Evolutionary conservation across 176 grass and related monocot genomes (phyloP), one percentile per base, ranked within the genome.

Genomic region (Hsuehochloa calcarea): DNA sequence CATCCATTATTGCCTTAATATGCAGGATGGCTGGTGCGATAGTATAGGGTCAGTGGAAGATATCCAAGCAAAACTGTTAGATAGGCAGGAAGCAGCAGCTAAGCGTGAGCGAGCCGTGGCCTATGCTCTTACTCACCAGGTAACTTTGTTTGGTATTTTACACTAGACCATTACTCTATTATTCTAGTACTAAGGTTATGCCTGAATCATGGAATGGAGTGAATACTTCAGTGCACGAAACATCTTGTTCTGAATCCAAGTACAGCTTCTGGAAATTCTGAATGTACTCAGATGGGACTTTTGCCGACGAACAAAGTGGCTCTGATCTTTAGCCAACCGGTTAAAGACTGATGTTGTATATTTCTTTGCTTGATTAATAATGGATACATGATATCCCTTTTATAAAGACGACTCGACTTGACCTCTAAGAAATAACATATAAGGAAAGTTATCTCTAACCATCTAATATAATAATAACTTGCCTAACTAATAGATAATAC

Each of bases 1-100:
- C 40, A 65, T 72, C 11, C 45, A 81, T 64, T 31, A 40, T 61
- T 65, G 43, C 77, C 82, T 82, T 79, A 74, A 77, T 88, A 82
- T 93, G 69, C 80, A 96, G 96, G 93, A 95, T 88, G 88, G 91
- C 31, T 98, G 96, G 96, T 98, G 96, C 82, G 96, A 98, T 80
- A 95, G 77, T 82, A 90, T 90, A 39, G 93, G 96, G n/a, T 98
- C 96, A 5, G 91, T 98, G 54, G 91, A 98, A 82, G 91, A 98
- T 84, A 98, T 98, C 73, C 93, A 98, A 85, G 65, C 78, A 43
- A 98, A 98, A 82, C 74, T 98, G 75, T 67, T 98, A 29, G 96
- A 98, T 86, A 94, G 96, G 61, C 91, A 98, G 89, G 88, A 98
- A 90, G 96, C 96, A 78, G 96, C 93, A 81, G 96, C 86, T n/a